These are phyloP conservation scores for Prunus armeniaca DNA, from an alignment of 306 rosid species.

Conservation along the genomic window DNA sequence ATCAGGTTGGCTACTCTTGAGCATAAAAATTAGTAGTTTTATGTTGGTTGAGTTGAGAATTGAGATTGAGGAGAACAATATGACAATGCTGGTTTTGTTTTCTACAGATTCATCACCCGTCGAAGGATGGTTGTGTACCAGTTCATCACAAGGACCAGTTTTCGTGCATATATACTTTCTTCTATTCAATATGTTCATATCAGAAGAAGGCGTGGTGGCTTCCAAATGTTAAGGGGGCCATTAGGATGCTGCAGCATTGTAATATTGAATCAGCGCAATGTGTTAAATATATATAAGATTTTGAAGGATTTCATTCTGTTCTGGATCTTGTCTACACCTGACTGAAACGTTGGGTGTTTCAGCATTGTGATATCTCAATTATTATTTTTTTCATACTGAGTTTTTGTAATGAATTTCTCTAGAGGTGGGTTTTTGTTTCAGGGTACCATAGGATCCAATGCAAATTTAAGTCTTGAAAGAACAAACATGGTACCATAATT, in stretches of 20 bases:
- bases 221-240: not conserved
- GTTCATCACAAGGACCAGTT: not conserved
- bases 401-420: not conserved
- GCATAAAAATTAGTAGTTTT: too few species aligned
- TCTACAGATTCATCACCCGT: not conserved
- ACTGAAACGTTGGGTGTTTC: not conserved
- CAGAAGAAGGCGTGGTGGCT: slow-evolving; percentile 7
- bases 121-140: not conserved
- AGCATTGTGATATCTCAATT: not conserved
- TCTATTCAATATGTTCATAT: not conserved
- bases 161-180: not conserved
- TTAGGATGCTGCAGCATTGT: not conserved
- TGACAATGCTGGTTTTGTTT: not conserved
- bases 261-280: not conserved
- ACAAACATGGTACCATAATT: too few species aligned
- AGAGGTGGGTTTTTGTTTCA: not conserved
- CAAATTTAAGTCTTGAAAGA: too few species aligned
- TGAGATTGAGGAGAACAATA: not conserved
- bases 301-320: not conserved
- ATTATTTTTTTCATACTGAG: not conserved
- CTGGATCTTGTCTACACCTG: not conserved
- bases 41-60: not conserved
- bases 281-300: not conserved
- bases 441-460: not conserved
- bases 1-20: not conserved